A percentile compares a stretch with the other conserved stretches of the same genome.
These are phyloP conservation scores for Ophiostoma himal-ulmi DNA, from an alignment of 2,329 filamentous ascomycete genomes.

Conservation along the genomic window DNA sequence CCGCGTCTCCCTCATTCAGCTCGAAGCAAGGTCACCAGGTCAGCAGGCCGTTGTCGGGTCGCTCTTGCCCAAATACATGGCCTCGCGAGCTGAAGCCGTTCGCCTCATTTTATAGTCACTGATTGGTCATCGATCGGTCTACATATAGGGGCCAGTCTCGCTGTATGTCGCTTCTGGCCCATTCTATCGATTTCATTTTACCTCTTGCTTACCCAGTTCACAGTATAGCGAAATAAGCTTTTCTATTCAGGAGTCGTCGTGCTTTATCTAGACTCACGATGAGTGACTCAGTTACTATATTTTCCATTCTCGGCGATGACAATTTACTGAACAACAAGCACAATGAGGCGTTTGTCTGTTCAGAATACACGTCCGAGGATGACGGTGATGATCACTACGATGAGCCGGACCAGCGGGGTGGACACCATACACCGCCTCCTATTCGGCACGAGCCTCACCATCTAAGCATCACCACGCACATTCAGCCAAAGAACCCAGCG, in stretches of 20 bases:
- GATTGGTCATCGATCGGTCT: neutral
- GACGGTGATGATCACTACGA: constrained; percentile 7
- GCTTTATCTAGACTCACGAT: neutral
- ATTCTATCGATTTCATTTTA: neutral
- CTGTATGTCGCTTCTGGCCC: neutral
- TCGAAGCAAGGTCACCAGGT: neutral
- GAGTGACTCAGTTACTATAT: constrained; percentile 8
- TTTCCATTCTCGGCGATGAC: constrained; percentile 12
- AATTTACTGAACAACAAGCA: constrained; percentile 3
- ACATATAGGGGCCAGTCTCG: neutral
- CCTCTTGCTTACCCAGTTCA: neutral
- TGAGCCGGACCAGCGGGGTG: constrained; percentile 7
- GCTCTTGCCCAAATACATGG: neutral
- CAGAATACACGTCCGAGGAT: constrained; percentile 4
- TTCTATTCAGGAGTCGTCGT: neutral
- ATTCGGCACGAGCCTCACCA: constrained; percentile 8
- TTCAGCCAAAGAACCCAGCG: constrained; percentile 1
- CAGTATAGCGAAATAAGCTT: neutral
- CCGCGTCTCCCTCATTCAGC: neutral
- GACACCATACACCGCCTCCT: constrained; percentile 6
- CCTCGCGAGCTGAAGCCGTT: neutral
- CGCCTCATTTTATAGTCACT: constrained; percentile 3
- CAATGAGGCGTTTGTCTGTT: constrained; percentile 10
- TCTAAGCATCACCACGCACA: constrained; percentile 12
- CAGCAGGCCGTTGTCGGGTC: neutral